phyloP scores from a whole-genome alignment of 2,329 filamentous ascomycete species.

The Alternaria arborescens region DNA sequence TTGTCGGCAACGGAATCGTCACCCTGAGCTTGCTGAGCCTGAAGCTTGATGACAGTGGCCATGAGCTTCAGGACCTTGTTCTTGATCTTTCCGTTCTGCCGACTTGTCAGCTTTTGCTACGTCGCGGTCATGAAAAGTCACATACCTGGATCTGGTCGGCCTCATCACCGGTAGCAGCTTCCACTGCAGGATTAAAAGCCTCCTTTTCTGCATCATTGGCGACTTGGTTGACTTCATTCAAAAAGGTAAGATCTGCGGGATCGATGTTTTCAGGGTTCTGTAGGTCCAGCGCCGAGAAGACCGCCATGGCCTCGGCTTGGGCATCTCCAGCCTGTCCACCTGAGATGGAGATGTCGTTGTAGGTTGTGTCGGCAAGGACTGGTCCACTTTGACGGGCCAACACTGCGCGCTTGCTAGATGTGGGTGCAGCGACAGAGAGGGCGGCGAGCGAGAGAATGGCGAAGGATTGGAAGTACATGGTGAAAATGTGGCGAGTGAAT shows the following conservation, averaged over 20 bases:
- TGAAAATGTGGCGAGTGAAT: conserved; percentile 11
- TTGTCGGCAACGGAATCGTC: conserved; percentile 54
- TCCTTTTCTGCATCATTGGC: conserved; percentile 65
- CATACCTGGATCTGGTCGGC: conserved; percentile 55
- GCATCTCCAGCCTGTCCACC: conserved; percentile 63
- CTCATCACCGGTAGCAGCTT: conserved; percentile 55
- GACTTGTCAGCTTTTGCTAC: neutral
- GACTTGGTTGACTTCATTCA: conserved; percentile 61
- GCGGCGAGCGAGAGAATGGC: conserved; percentile 40
- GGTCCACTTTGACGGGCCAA: conserved; percentile 30
- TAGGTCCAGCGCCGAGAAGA: conserved; percentile 62
- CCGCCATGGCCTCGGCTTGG: conserved; percentile 62
- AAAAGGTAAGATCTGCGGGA: conserved; percentile 59
- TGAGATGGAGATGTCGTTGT: conserved; percentile 59
- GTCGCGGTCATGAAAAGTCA: neutral
- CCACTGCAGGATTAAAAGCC: conserved; percentile 64
- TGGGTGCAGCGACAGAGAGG: conserved; percentile 36
- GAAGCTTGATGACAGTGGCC: conserved; percentile 61
- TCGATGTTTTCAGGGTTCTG: conserved; percentile 59
- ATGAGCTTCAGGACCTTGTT: conserved; percentile 68
- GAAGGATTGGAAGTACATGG: conserved; percentile 43
- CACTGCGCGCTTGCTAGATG: conserved; percentile 27
- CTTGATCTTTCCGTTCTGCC: conserved; percentile 66
- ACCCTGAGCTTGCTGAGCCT: conserved; percentile 64
- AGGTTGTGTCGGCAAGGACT: conserved; percentile 43